phyloP scores from a whole-genome alignment of 768 basidiomycete species.

The Xerocomus spinulosus region DNA sequence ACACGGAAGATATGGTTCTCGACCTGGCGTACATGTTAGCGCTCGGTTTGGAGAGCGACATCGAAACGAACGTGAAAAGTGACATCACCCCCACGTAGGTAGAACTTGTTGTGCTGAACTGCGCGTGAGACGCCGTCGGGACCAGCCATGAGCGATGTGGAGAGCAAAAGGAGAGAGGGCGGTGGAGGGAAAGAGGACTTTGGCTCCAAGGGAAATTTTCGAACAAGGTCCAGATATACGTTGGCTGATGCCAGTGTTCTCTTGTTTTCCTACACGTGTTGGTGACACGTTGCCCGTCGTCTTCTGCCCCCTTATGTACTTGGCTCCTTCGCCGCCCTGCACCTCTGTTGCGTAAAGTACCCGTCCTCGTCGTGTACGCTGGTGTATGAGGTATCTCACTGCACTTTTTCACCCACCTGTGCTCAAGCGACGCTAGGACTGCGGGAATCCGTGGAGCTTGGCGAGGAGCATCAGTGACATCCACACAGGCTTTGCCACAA shows the following conservation, averaged over 20 bases:
- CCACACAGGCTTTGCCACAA: background rate
- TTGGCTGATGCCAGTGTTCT: constrained; percentile 27
- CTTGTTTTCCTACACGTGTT: constrained; percentile 36
- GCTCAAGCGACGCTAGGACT: constrained; percentile 6
- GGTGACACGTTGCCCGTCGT: constrained; percentile 26
- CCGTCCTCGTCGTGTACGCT: constrained; percentile 5
- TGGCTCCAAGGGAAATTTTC: constrained; percentile 34
- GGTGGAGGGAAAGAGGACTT: constrained; percentile 23
- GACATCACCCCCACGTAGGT: constrained; percentile 55
- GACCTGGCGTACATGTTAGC: constrained; percentile 38
- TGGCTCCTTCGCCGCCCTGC: constrained; percentile 11
- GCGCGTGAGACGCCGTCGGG: constrained; percentile 29
- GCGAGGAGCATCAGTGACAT: no score
- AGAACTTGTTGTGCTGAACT: constrained; percentile 43
- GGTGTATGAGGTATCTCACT: background rate
- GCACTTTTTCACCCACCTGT: background rate
- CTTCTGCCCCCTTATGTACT: constrained; percentile 20
- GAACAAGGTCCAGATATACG: constrained; percentile 35
- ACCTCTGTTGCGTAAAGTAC: constrained; percentile 27
- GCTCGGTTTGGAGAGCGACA: background rate
- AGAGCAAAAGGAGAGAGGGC: constrained; percentile 27
- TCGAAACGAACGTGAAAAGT: constrained; percentile 47
- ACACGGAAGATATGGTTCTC: constrained; percentile 54
- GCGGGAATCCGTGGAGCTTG: background rate
- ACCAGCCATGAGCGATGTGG: constrained; percentile 22